Evolutionary conservation across 306 rosid species (phyloP).

Genomic region (Quercus variabilis): DNA sequence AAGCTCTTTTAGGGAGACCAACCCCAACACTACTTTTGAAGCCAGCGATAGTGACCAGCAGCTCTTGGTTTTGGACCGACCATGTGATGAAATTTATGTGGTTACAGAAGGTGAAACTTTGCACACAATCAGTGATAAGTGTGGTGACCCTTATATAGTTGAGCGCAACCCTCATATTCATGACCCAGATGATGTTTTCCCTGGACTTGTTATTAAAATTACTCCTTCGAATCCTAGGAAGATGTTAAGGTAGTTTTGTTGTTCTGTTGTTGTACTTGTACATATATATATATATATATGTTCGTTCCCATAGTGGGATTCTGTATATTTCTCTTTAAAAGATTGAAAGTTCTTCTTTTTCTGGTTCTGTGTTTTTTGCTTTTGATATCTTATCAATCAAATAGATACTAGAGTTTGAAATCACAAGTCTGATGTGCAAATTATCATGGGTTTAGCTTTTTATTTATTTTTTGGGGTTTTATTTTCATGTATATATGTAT

Average conservation of each 20-base stretch:
- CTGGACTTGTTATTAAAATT: constrained; percentile 27
- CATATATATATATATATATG: too few species aligned
- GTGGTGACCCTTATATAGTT: constrained; percentile 52
- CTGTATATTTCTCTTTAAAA: too few species aligned
- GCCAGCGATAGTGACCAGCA: background rate
- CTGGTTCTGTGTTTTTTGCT: too few species aligned
- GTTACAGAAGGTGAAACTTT: constrained; percentile 57
- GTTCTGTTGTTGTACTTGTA: too few species aligned
- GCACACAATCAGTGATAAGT: constrained; percentile 48
- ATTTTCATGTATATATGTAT: too few species aligned
- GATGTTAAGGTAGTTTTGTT: background rate
- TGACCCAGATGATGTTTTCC: constrained; percentile 39
- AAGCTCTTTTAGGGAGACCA: constrained; percentile 11
- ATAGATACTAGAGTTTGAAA: too few species aligned
- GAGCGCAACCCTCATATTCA: constrained; percentile 57
- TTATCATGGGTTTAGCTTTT: too few species aligned
- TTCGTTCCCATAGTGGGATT: too few species aligned
- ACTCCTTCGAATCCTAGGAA: background rate
- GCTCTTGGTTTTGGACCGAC: constrained; percentile 4
- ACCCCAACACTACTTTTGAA: background rate
- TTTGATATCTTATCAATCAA: too few species aligned
- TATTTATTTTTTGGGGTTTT: too few species aligned
- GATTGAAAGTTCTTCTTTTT: too few species aligned
- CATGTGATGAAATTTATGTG: constrained; percentile 55
- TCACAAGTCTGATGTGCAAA: too few species aligned